Percentiles rank a stretch among this genome's conserved stretches.
Evolutionary conservation across 164 flowering plant genomes (phyloP).

Genomic region (Saururus chinensis): DNA sequence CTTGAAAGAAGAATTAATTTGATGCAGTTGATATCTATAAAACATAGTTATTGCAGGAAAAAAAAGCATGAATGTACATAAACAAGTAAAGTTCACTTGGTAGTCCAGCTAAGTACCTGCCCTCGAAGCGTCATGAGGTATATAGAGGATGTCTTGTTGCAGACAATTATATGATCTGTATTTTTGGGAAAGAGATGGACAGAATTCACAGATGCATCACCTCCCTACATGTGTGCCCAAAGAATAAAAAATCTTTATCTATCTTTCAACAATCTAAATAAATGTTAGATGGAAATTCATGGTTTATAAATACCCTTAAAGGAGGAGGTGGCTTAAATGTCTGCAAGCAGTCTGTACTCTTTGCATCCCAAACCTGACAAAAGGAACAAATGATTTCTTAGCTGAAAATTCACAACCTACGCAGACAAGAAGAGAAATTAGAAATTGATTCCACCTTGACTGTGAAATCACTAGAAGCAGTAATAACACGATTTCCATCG

Average conservation of each 20-base stretch:
- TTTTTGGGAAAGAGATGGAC: constrained; percentile 91
- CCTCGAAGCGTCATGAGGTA: constrained; percentile 98
- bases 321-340: constrained; percentile 99
- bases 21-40: too few species aligned
- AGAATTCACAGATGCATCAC: constrained; percentile 95
- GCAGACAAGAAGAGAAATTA: not conserved
- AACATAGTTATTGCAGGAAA: not conserved
- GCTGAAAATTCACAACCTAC: not conserved
- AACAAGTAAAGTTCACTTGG: not conserved
- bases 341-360: constrained; percentile 86
- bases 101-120: constrained; percentile 46
- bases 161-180: constrained; percentile 81
- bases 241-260: constrained; percentile 2
- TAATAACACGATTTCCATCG: constrained; percentile 89
- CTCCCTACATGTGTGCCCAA: constrained; percentile 48
- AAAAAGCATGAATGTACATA: not conserved
- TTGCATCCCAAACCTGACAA: constrained; percentile 87
- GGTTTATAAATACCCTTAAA: constrained; percentile 46
- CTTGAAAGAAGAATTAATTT: too few species aligned
- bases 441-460: constrained; percentile 50
- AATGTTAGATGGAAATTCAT: constrained; percentile 2
- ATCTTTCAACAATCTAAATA: constrained; percentile 1
- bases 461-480: constrained; percentile 99
- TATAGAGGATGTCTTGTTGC: constrained; percentile 92
- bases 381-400: not conserved